Evolutionary conservation across 2,329 filamentous ascomycete species (phyloP).

Genomic region (Botrytis tulipae): DNA sequence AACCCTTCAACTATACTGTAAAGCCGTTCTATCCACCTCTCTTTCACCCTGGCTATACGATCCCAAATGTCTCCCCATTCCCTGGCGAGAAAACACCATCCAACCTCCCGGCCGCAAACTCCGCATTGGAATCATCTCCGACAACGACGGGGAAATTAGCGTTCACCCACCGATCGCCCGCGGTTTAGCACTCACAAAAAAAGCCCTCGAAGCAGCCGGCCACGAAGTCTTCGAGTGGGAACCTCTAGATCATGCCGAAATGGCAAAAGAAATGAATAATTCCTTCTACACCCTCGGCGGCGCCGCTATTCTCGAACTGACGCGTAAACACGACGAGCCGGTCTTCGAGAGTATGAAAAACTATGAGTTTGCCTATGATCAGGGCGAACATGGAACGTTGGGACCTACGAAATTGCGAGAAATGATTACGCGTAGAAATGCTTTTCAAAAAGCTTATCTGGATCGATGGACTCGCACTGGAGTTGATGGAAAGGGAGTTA

Average conservation of each 20-base stretch:
- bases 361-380: conserved; percentile 34
- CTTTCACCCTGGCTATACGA: conserved; percentile 38
- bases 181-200: conserved; percentile 11
- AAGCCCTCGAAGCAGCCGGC: conserved; percentile 8
- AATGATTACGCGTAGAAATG: conserved; percentile 39
- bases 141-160: conserved; percentile 17
- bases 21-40: conserved; percentile 20
- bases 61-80: conserved; percentile 40
- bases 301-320: conserved; percentile 36
- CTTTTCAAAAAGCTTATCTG: conserved; percentile 40
- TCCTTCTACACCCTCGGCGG: conserved; percentile 40
- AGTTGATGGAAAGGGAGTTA: conserved; percentile 21
- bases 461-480: conserved; percentile 41
- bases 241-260: conserved; percentile 38
- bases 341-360: conserved; percentile 35
- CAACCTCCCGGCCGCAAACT: conserved; percentile 25
- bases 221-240: conserved; percentile 20
- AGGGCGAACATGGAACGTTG: conserved; percentile 34
- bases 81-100: conserved; percentile 31
- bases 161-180: conserved; percentile 18
- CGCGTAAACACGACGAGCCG: conserved; percentile 34
- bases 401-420: conserved; percentile 36
- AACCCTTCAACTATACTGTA: conserved; percentile 18
- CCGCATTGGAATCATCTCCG: conserved; percentile 24
- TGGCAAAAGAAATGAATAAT: conserved; percentile 33